Base-by-base conservation (phyloP, 768 basidiomycete genomes). In the Kwoniella botswanensis region DNA sequence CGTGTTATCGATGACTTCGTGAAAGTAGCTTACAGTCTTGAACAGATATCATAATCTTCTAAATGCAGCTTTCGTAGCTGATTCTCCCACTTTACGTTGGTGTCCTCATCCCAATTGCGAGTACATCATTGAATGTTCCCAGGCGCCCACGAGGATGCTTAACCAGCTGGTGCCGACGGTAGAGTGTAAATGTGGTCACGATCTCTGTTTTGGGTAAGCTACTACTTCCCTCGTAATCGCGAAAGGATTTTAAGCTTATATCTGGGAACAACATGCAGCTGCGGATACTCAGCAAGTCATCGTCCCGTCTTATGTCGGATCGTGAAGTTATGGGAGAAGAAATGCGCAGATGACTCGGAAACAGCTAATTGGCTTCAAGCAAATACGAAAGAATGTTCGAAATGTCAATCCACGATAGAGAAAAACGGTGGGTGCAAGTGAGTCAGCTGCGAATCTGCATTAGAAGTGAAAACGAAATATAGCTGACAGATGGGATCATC, bases 391-490 rank as follows among this genome's bases (percentile, higher is more conserved):
- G 97, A 99, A 84, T 99, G 97, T 82, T 87, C 89, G 21, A 91
- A 94, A 82, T 99, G 97, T 83, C 91, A 93, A 83, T 94, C 93
- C 77, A 98, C 97, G 64, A 99, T 99, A 68, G 97, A 99, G 88
- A 99, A 99, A 91, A 98, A 98, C 74, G 97, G 97, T 10, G 97
- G 97, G 13, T 99, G 97, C 94, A 98, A 99, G 94, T 98, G 80
- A 80, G 94, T 90, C 15, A 21, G 17, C 60, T 56, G 22, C 26
- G 26, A 2, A 26, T 26, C 26, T 26, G 26, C 26, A 26, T 26
- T 26, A 26, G 26, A 26, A 26, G 26, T 26, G 26, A 26, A 26
- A 26, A 26, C 26, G 26, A 26, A 26, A 26, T 26, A 26, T 26
- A 53, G 73, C 42, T 61, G 35, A 61, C 59, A 50, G 5, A 9